Conservation (phyloP, 2,329 filamentous ascomycete genomes). For the Fusarium continuum region DNA sequence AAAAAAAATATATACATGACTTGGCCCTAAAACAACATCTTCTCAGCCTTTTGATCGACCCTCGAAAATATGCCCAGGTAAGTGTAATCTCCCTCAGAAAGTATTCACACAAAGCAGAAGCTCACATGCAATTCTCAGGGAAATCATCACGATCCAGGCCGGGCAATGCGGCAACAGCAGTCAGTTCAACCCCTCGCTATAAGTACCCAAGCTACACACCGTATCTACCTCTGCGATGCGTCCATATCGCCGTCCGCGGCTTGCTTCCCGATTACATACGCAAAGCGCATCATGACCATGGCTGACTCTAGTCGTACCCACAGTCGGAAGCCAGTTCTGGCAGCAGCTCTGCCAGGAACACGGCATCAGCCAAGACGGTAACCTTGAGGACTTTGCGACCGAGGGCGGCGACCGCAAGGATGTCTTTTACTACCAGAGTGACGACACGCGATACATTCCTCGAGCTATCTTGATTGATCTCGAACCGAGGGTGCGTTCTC, state of each 20-base stretch:
- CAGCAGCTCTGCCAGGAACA: constrained; percentile 98
- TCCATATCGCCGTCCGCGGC: neutral
- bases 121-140: constrained; percentile 62
- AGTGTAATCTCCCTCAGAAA: neutral
- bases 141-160: constrained; percentile 99
- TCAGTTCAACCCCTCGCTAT: constrained; percentile 60
- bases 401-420: constrained; percentile 98
- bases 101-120: neutral
- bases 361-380: constrained; percentile 96
- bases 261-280: neutral
- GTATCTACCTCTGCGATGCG: constrained; percentile 1
- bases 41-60: constrained; percentile 6
- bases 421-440: constrained; percentile 99
- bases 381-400: constrained; percentile 96
- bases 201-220: neutral
- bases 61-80: constrained; percentile 42
- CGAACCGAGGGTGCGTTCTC: constrained; percentile 76
- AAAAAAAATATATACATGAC: constrained; percentile 24
- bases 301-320: constrained; percentile 48
- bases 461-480: constrained; percentile 94
- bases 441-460: constrained; percentile 98
- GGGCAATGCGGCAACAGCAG: constrained; percentile 99
- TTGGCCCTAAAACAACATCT: constrained; percentile 27
- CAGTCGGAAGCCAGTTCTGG: constrained; percentile 98
- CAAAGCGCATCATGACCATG: neutral